A percentile compares a stretch with the other conserved stretches of the same genome.
These are phyloP conservation scores for Boeremia lycopersici DNA, from an alignment of 2,329 filamentous ascomycete genomes.

Conservation along the genomic window DNA sequence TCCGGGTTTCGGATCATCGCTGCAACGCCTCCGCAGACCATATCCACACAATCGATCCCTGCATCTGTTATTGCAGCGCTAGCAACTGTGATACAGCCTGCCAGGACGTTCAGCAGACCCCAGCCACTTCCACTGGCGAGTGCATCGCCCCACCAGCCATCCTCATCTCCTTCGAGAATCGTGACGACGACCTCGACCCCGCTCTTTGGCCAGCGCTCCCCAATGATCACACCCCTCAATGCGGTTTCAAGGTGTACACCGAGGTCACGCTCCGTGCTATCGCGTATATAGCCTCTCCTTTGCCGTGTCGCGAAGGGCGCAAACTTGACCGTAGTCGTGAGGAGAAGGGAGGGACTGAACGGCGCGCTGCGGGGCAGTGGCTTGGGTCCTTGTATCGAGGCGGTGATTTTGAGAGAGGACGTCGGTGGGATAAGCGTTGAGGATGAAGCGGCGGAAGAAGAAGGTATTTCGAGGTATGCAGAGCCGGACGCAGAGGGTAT, in stretches of 20 bases:
- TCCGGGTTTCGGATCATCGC: constrained; percentile 65
- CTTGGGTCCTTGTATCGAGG: constrained; percentile 90
- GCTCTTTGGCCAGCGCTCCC: constrained; percentile 97
- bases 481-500: constrained; percentile 94
- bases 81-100: constrained; percentile 90
- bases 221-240: constrained; percentile 85
- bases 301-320: constrained; percentile 88
- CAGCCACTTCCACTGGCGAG: constrained; percentile 68
- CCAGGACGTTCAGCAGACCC: constrained; percentile 89
- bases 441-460: constrained; percentile 49
- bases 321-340: constrained; percentile 95
- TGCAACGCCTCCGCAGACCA: constrained; percentile 86
- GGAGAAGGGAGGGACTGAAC: constrained; percentile 89
- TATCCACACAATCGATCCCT: constrained; percentile 92
- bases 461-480: constrained; percentile 74
- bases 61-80: constrained; percentile 93
- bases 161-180: constrained; percentile 90
- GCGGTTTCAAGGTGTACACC: constrained; percentile 91
- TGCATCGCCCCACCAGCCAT: constrained; percentile 67
- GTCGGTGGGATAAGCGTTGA: constrained; percentile 59
- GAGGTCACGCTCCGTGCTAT: constrained; percentile 84
- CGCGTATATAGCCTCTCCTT: constrained; percentile 83
- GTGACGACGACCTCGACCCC: constrained; percentile 95
- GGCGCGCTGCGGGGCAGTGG: constrained; percentile 87
- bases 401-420: constrained; percentile 85